Evolutionary conservation across 805 yeast species (phyloP).

Genomic region (Metschnikowia borealis): DNA sequence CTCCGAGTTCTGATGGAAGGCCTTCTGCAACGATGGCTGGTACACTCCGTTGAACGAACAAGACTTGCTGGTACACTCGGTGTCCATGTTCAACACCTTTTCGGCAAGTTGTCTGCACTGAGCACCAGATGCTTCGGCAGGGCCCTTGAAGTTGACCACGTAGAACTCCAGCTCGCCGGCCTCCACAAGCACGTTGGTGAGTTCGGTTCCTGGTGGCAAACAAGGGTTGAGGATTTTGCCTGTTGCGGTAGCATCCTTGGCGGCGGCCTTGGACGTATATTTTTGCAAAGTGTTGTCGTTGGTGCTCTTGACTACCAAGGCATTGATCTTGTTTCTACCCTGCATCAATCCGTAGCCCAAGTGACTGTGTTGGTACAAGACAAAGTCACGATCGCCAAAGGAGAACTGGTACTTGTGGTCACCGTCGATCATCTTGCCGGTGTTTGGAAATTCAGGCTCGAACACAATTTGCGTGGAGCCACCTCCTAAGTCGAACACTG

Average conservation of each 20-base stretch:
- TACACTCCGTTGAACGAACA: slow-evolving; percentile 97
- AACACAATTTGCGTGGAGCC: slow-evolving; percentile 98
- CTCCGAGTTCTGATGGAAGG: slow-evolving; percentile 71
- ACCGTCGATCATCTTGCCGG: slow-evolving; percentile 70
- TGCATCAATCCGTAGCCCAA: slow-evolving; percentile 94
- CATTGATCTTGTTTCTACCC: slow-evolving; percentile 81
- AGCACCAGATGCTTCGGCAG: slow-evolving; percentile 58
- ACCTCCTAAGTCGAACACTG: slow-evolving; percentile 97
- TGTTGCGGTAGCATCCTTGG: slow-evolving; percentile 37
- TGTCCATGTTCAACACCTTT: slow-evolving; percentile 74
- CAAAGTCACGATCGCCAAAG: slow-evolving; percentile 79
- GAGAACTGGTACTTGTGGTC: slow-evolving; percentile 79
- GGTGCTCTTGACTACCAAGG: slow-evolving; percentile 53
- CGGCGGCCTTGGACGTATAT: slow-evolving; percentile 26
- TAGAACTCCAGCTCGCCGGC: slow-evolving; percentile 42
- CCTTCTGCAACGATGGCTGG: slow-evolving; percentile 83
- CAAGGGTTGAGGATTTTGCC: slow-evolving; percentile 72
- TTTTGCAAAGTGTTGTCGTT: slow-evolving; percentile 27
- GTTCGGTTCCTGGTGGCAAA: slow-evolving; percentile 69
- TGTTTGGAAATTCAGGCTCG: slow-evolving; percentile 72
- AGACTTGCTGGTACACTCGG: slow-evolving; percentile 67
- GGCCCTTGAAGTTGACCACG: slow-evolving; percentile 62
- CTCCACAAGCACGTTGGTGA: slow-evolving; percentile 60
- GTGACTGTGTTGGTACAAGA: slow-evolving; percentile 89
- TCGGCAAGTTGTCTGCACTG: slow-evolving; percentile 89